A percentile compares a stretch with the other conserved stretches of the same genome.
phyloP scores from a whole-genome alignment of 768 basidiomycete species.

The Kwoniella heveanensis region DNA sequence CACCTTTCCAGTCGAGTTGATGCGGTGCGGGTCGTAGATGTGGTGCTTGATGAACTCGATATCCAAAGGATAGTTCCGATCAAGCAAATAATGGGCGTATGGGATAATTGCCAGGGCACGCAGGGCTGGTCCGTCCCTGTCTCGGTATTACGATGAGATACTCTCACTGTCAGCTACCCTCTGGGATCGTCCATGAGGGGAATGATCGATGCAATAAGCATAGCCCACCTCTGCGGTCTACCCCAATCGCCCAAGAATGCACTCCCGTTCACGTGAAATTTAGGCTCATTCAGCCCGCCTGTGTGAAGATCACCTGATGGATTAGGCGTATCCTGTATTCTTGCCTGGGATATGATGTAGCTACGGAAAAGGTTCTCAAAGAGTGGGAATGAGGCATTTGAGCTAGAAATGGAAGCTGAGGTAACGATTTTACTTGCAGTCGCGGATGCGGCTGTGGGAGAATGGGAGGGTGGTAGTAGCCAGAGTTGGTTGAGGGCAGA shows the following conservation, averaged over 20 bases:
- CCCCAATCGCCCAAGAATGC: slow-evolving; percentile 54
- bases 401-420: background rate
- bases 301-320: slow-evolving; percentile 48
- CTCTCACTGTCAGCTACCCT: background rate
- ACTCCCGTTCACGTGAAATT: slow-evolving; percentile 50
- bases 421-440: too few relatives aligned
- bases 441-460: background rate
- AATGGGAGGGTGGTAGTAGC: slow-evolving; percentile 19
- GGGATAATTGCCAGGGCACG: slow-evolving; percentile 51
- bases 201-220: too few relatives aligned
- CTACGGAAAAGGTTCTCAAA: slow-evolving; percentile 38
- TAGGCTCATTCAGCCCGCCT: slow-evolving; percentile 56
- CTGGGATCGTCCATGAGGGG: too few relatives aligned
- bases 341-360: slow-evolving; percentile 45
- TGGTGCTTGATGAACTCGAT: slow-evolving; percentile 35
- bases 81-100: slow-evolving; percentile 52
- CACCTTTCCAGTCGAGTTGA: slow-evolving; percentile 35
- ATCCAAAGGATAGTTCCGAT: slow-evolving; percentile 44
- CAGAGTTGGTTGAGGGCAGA: slow-evolving; percentile 30
- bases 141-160: background rate
- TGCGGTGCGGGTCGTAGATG: slow-evolving; percentile 39
- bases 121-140: slow-evolving; percentile 55
- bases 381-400: background rate
- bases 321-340: slow-evolving; percentile 44
- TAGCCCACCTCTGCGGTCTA: slow-evolving; percentile 50